Evolutionary conservation across 2,329 filamentous ascomycete species (phyloP), one percentile per base, ranked within the genome.

Genomic region (Ascosphaera apis): DNA sequence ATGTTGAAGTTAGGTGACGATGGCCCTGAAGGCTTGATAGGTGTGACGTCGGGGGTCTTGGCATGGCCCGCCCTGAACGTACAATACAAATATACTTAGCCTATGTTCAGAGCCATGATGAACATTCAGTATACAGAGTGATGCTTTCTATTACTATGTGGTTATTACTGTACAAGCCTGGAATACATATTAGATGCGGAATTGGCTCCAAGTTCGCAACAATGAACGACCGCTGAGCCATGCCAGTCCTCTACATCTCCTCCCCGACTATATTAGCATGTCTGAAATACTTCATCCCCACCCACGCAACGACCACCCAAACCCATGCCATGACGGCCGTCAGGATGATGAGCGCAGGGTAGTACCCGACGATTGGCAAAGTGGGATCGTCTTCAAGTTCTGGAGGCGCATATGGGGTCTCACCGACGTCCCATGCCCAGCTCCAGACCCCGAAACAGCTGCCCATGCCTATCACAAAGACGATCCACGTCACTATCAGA

Each of bases 281-380:
- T 46, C 84, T 73, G 52, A 98, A 98, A 55, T 95, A 95, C 54
- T 98, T 98, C 86, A 98, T 95, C 16, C 88, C 88, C 34, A 95
- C 76, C 88, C 88, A 98, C 8, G 91, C 88, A 39, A 91, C 75
- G 9, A 92, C 72, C 13, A 95, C 88, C 88, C 88, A 98, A 4
- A 95, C 82, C 88, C 88, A 98, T 13, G 84, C 83, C 80, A 98
- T 93, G 18, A 98, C 80, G 34, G 75, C 76, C 3, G 86, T 93
- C 45, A 95, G 61, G 39, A 95, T 88, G 43, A 95, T 79, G 48
- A 98, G 60, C 8, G 84, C 82, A 16, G 88, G 88, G 57, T 98
- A 98, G 56, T 98, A 98, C 7, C 91, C 88, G 8, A 91, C 80
- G 48, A 98, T 92, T 2, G 88, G 88, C 47, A 98, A 57, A 2